Evolutionary conservation across 768 basidiomycete genomes (phyloP).

Genomic region (Lactarius indigo): DNA sequence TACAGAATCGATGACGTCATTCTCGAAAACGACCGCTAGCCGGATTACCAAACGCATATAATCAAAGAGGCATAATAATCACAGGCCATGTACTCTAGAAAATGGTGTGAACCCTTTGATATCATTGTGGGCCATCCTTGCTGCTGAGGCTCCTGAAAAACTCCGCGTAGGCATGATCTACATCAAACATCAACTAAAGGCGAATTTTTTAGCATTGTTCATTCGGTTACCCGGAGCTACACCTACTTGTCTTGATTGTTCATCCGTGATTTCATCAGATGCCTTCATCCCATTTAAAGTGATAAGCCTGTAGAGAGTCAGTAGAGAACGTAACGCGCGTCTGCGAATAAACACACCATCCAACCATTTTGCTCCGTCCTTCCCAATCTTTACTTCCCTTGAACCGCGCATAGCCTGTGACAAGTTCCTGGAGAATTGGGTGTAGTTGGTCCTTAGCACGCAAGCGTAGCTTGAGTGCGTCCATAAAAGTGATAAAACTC

Average conservation of each 20-base stretch:
- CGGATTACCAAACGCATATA: neutral
- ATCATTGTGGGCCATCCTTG: constrained; percentile 30
- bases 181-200: constrained; percentile 84
- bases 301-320: constrained; percentile 64
- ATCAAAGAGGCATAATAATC: neutral
- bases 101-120: neutral
- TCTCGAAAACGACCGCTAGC: neutral
- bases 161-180: constrained; percentile 93
- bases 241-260: constrained; percentile 85
- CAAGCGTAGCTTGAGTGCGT: constrained; percentile 86
- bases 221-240: neutral
- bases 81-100: no score
- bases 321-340: neutral
- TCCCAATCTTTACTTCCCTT: constrained; percentile 97
- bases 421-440: constrained; percentile 91
- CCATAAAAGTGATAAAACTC: constrained; percentile 99
- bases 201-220: neutral
- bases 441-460: constrained; percentile 98
- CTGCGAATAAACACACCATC: constrained; percentile 57
- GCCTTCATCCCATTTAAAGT: constrained; percentile 97
- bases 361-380: constrained; percentile 88
- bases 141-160: constrained; percentile 75
- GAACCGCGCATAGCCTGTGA: constrained; percentile 90
- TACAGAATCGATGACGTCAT: neutral
- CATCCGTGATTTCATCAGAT: constrained; percentile 92